Evolutionary conservation across 441 rosid genomes (phyloP), one percentile per base, ranked within the genome.

Genomic region (Capsella rubella): DNA sequence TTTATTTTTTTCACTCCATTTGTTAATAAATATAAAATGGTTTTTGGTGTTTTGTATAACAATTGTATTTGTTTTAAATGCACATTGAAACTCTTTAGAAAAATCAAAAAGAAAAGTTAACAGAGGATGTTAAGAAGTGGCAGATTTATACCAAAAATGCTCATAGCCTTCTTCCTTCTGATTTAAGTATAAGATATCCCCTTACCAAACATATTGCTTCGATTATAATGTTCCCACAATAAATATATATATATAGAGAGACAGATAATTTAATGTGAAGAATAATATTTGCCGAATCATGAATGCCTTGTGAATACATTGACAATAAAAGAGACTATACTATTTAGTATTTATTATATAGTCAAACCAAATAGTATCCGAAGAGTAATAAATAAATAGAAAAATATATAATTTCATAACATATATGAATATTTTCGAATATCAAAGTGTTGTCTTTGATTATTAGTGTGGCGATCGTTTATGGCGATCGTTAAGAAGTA

Each of bases 121-220:
- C 8, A 34, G 8, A 34, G 8, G 37, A 34, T 34, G 37, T 34
- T 34, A 21, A 21, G 37, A 8, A 34, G 37, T 6, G 37, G 8
- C 9, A 6, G 35, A 32, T 32, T 5, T 34, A 34, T 34, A 34
- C 8, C 37, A 34, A 34, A 1, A 34, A 34, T 34, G 37, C 1
- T 34, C 6, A 34, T 34, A 34, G 8, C 8, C 27, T 49, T 66
- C 52, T 65, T 66, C 29, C 78, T 74, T 74, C 13, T 49, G 72
- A 49, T 74, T 56, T 32, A 74, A 67, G 78, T 31, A 21, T 67
- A 58, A 66, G 73, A 61, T 0, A 74, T 4, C 28, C 32, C 62
- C 13, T 54, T 18, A 58, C 73, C 54, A 14, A 67, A 74, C 53
- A 49, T 18, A 40, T 74, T 74, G 67, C 78, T 49, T 74, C 47